phyloP scores from a whole-genome alignment of 495 filamentous ascomycete genomes.

The Glutinoglossum americanum region DNA sequence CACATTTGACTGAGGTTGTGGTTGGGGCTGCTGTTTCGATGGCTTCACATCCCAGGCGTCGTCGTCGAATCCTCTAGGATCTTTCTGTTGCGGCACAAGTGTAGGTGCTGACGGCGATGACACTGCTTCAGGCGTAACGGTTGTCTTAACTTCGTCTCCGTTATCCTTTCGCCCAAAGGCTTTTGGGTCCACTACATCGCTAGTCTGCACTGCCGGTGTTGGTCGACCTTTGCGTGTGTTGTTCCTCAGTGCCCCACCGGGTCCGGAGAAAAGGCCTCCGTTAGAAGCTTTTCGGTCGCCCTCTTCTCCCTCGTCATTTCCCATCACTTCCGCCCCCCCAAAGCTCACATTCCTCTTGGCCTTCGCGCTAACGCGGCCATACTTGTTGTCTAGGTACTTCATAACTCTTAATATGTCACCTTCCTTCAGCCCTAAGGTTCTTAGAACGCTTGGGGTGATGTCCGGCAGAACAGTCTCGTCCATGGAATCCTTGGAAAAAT shows the following conservation, averaged over 20 bases:
- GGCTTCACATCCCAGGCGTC: slow-evolving; percentile 96
- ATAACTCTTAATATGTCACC: slow-evolving; percentile 92
- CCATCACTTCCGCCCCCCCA: slow-evolving; percentile 31
- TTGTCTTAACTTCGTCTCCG: slow-evolving; percentile 18
- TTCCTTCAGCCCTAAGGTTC: slow-evolving; percentile 77
- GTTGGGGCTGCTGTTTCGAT: slow-evolving; percentile 35
- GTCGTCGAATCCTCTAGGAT: slow-evolving; percentile 62
- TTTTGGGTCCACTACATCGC: slow-evolving; percentile 68
- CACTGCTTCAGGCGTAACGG: slow-evolving; percentile 21
- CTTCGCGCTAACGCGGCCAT: slow-evolving; percentile 36
- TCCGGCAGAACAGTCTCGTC: slow-evolving; percentile 78
- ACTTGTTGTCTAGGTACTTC: slow-evolving; percentile 71
- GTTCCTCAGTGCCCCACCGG: slow-evolving; percentile 69
- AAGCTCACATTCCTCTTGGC: slow-evolving; percentile 41
- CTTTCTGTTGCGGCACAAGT: slow-evolving; percentile 21
- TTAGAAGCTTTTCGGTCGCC: slow-evolving; percentile 17
- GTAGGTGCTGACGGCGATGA: slow-evolving; percentile 29
- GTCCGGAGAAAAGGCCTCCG: slow-evolving; percentile 75
- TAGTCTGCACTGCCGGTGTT: slow-evolving; percentile 60
- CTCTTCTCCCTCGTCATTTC: slow-evolving; percentile 18
- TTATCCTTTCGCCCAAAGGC: slow-evolving; percentile 47
- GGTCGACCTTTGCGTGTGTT: slow-evolving; percentile 91
- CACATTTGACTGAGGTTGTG: slow-evolving; percentile 15
- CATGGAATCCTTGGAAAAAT: slow-evolving; percentile 81
- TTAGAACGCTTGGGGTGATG: slow-evolving; percentile 57